Base-by-base conservation (phyloP, 1,139 yeast species). In the Taiozyma sp. region DNA sequence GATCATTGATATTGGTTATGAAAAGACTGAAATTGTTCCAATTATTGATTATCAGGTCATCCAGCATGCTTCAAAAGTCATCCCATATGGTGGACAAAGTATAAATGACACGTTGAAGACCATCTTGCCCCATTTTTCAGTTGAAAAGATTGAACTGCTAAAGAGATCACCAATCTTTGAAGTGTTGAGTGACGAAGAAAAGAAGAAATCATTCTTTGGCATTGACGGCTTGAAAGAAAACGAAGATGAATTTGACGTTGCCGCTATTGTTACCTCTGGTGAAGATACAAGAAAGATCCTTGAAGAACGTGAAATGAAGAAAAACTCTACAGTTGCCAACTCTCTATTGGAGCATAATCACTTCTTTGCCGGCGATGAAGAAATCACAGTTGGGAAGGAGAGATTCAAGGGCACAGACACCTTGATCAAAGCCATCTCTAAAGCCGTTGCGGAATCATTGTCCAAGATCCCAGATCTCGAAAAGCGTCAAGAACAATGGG, bases 401-500 rank as follows among this genome's bases (percentile, higher is more conserved):
- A 75, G 99, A 59, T 93, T 93, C 68, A 84, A 80, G 62, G 97
- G 97, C 1, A 72, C 86, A 34, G 80, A 77, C 47, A 72, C 69
- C 35, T 73, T 93, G 49, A 74, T 91, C 43, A 73, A 71, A 6
- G 62, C 67, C 28, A 73, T 91, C 24, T 76, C 86, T 2, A 70
- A 69, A 37, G 77, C 78, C 8, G 77, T 88, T 4, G 81, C 81
- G 52, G 69, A 72, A 34, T 72, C 81, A 0, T 70, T 89, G 52
- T 62, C 68, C 19, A 73, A 74, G 50, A 73, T 89, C 35, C 84
- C 84, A 34, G 95, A 88, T 59, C 69, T 83, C 40, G 79, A 77
- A 56, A 84, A 83, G 63, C 79, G 95, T 56, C 95, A 87, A 67
- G 93, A 86, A 51, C 81, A 93, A 60, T 93, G 89, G 81, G 96